Evolutionary conservation across 768 basidiomycete species (phyloP), one percentile per base, ranked within the genome.

Genomic region (Dentipellis fragilis): DNA sequence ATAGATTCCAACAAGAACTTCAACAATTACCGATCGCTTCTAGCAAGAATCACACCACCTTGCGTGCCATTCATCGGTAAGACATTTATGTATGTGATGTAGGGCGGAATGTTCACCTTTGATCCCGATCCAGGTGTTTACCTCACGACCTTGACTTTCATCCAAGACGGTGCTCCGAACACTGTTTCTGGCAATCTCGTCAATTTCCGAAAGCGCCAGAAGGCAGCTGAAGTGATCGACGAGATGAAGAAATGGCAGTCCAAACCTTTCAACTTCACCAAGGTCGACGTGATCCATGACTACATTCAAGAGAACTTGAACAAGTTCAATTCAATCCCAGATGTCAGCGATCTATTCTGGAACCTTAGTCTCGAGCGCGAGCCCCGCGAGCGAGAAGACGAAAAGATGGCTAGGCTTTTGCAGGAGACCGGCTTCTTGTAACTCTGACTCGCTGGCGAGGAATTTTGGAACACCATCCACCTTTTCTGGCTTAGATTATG

Each of bases 161-260:
- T 96, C 67, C 92, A 96, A 70, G 96, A 97, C 63, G 96, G 95
- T 9, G 93, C 91, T 65, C 86, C 87, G 51, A 91, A 98, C 72
- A 82, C 77, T 62, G 74, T 96, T 10, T 78, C 79, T 16, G 87
- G 83, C 8, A 79, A 80, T 55, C 73, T 95, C 59, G 85, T 98
- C 71, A 97, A 98, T 73, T 98, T 98, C 73, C 83, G 85, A 66
- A 99, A 99, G 70, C 87, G 95, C 16, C 86, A 91, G 64, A 90
- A 90, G 70, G 85, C 93, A 0, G 92, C 93, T n/a, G 94, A 96
- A 66, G 89, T 98, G 62, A 92, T 99, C 63, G 84, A 85, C 59
- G 93, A 97, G 68, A 97, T 99, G 68, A 90, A 96, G 67, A 86
- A 91, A 29, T 97, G 94, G 83, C 96, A 99, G 68, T 80, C 87